phyloP scores from a whole-genome alignment of 805 yeast genomes.

The Zygosaccharomyces lentus region DNA sequence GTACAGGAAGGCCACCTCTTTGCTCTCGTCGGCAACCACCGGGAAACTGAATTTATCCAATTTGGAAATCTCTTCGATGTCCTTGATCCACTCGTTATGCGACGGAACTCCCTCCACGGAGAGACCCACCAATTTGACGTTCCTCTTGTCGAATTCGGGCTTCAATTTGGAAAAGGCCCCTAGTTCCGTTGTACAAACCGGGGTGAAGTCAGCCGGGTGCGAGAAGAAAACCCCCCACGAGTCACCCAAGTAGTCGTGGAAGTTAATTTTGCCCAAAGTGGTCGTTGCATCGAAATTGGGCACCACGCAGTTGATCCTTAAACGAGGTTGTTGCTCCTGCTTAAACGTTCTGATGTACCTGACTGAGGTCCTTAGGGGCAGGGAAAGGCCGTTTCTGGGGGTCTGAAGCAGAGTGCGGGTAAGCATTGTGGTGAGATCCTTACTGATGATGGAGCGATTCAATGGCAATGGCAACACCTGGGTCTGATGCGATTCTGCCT shows the following conservation, averaged over 20 bases:
- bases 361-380: constrained; percentile 23
- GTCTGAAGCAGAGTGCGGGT: background rate
- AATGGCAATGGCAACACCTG: too few relatives aligned
- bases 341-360: constrained; percentile 45
- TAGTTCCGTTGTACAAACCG: constrained; percentile 93
- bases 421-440: background rate
- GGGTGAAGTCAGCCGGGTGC: constrained; percentile 96
- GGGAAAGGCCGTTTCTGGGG: constrained; percentile 3
- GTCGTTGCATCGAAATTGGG: constrained; percentile 85
- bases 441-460: too few relatives aligned
- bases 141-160: constrained; percentile 82
- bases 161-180: constrained; percentile 89
- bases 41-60: constrained; percentile 81
- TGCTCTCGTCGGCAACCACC: constrained; percentile 80
- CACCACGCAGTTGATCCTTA: constrained; percentile 76
- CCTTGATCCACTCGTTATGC: constrained; percentile 85
- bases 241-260: constrained; percentile 83
- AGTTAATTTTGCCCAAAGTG: constrained; percentile 76
- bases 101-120: constrained; percentile 79
- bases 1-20: constrained; percentile 77
- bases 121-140: constrained; percentile 82
- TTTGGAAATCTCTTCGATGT: constrained; percentile 75
- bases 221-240: constrained; percentile 87
- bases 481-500: background rate
- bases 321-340: constrained; percentile 53